Evolutionary conservation across 495 filamentous ascomycete genomes (phyloP).

Genomic region (Pseudomonodictys pantanalensis): DNA sequence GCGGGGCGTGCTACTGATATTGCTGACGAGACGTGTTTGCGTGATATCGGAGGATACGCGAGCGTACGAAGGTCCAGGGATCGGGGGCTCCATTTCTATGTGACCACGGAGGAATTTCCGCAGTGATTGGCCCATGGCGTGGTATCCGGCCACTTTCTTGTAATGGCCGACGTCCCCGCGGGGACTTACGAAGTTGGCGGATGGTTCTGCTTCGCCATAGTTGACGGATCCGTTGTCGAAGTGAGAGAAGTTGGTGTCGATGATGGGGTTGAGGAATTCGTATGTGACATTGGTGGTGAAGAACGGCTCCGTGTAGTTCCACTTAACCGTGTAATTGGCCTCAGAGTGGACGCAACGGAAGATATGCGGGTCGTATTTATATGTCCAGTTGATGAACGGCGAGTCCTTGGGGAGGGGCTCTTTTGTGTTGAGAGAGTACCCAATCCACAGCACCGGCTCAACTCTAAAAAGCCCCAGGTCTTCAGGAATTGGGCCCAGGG

Average conservation of each 20-base stretch:
- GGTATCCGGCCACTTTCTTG: conserved; percentile 36
- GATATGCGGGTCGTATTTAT: conserved; percentile 30
- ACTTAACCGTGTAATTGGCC: conserved; percentile 33
- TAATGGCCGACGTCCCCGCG: conserved; percentile 24
- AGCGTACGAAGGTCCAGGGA: conserved; percentile 22
- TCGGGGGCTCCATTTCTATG: conserved; percentile 26
- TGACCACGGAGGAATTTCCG: conserved; percentile 34
- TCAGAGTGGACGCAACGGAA: conserved; percentile 39
- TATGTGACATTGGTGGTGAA: conserved; percentile 6
- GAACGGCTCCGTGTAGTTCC: conserved; percentile 19
- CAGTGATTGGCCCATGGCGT: conserved; percentile 32
- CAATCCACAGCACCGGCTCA: conserved; percentile 42
- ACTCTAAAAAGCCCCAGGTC: conserved; percentile 36
- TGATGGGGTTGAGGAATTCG: conserved; percentile 15
- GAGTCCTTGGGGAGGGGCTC: conserved; percentile 11
- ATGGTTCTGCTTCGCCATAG: conserved; percentile 5
- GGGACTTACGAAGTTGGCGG: conserved; percentile 7
- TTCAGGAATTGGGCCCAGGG: neutral
- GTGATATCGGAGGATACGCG: conserved; percentile 29
- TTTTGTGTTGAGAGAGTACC: conserved; percentile 35
- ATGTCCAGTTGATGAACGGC: conserved; percentile 26
- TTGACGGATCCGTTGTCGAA: conserved; percentile 1
- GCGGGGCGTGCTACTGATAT: conserved; percentile 19
- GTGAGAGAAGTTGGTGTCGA: conserved; percentile 18
- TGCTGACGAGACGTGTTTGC: conserved; percentile 36